Conservation (phyloP, 345 rosid species). For the Orychophragmus violaceus region DNA sequence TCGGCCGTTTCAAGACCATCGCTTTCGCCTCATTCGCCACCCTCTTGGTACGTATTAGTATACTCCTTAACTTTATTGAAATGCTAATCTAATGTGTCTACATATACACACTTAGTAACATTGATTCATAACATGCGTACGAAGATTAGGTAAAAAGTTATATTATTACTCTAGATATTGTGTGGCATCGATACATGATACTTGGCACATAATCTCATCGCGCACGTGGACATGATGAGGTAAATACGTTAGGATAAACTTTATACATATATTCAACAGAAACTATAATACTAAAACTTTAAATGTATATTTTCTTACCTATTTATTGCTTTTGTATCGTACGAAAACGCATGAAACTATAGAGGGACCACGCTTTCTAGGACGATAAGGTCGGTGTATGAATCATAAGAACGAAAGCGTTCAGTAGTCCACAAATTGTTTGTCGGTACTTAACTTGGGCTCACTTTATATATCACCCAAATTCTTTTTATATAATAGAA, state of each 20-base stretch:
- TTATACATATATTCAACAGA: background rate
- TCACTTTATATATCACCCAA: background rate
- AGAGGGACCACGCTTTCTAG: constrained; percentile 21
- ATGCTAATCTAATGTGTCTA: background rate
- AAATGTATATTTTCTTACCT: background rate
- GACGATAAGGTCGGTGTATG: constrained; percentile 20
- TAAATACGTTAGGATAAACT: background rate
- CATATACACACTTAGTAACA: background rate
- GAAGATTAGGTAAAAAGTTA: background rate
- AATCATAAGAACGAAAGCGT: background rate
- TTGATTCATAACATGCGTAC: background rate
- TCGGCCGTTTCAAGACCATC: constrained; percentile 57
- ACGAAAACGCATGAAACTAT: constrained; percentile 21
- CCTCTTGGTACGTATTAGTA: constrained; percentile 41
- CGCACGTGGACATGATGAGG: constrained; percentile 10
- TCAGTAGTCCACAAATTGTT: background rate
- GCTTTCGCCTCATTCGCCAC: constrained; percentile 48
- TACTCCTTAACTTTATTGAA: background rate
- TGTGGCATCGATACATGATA: constrained; percentile 18
- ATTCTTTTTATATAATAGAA: background rate
- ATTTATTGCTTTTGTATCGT: constrained; percentile 15
- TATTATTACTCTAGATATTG: background rate
- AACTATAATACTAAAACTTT: background rate
- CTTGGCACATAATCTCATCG: constrained; percentile 15
- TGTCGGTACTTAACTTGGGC: constrained; percentile 6